phyloP scores from a whole-genome alignment of 352 stramenopile species.

The Globisporangium splendens region DNA sequence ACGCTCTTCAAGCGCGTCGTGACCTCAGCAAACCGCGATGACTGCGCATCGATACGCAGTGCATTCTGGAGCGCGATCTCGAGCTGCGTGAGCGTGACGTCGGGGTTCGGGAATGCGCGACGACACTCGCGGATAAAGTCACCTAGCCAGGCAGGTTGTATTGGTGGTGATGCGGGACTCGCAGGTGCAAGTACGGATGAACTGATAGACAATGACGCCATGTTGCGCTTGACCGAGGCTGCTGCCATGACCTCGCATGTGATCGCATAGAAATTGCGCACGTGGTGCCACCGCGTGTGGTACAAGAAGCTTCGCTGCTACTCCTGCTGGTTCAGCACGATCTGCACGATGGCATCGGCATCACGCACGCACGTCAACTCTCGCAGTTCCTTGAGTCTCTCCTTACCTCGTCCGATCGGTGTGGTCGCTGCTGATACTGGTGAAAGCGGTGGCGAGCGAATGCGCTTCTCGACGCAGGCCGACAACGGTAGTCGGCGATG shows the following conservation, averaged over 20 bases:
- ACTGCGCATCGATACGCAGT: conserved; percentile 19
- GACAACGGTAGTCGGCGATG: too few species aligned
- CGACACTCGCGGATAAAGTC: conserved; percentile 30
- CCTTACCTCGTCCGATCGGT: conserved; percentile 1
- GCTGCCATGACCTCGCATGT: conserved; percentile 25
- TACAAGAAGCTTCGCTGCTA: conserved; percentile 31
- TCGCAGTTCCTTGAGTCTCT: conserved; percentile 33
- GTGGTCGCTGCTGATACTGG: not conserved
- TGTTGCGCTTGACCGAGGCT: not conserved
- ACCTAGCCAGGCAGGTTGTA: conserved; percentile 20
- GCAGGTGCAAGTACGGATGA: not conserved
- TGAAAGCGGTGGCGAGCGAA: too few species aligned
- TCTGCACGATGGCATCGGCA: conserved; percentile 18
- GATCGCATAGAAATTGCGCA: conserved; percentile 47
- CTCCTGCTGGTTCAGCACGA: conserved; percentile 24
- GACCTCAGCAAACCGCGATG: conserved; percentile 9
- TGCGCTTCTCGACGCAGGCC: not conserved
- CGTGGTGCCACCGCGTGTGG: conserved; percentile 36
- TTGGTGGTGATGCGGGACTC: not conserved
- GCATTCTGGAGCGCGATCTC: conserved; percentile 30
- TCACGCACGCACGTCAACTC: conserved; percentile 24
- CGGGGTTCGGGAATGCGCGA: conserved; percentile 18
- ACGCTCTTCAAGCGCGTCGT: conserved; percentile 18
- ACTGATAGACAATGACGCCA: not conserved
- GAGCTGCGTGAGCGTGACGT: conserved; percentile 34